Percentiles rank a stretch among this genome's conserved stretches.
Conservation (phyloP, 768 basidiomycete genomes). For the Lactifluus echinatus region DNA sequence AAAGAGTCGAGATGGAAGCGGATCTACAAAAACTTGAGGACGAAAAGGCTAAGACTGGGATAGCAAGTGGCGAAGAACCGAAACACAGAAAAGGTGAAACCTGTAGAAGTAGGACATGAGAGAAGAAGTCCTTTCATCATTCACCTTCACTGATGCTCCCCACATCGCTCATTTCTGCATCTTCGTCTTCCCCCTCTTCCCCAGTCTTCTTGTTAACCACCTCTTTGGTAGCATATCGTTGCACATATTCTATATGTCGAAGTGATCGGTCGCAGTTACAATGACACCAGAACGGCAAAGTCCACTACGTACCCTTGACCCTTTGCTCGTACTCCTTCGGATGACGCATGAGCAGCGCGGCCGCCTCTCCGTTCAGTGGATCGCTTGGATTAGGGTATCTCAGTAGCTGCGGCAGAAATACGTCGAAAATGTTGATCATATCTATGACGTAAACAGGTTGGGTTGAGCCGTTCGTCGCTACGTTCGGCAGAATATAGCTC, state of each 20-base stretch:
- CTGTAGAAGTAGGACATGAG: neutral
- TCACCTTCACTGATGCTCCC: constrained; percentile 70
- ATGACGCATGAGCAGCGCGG: constrained; percentile 93
- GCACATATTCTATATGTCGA: constrained; percentile 78
- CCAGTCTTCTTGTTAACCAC: constrained; percentile 69
- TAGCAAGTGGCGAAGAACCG: neutral
- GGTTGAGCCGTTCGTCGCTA: neutral
- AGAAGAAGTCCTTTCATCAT: constrained; percentile 14
- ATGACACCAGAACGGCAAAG: neutral
- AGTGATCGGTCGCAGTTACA: neutral
- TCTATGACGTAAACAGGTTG: constrained; percentile 39
- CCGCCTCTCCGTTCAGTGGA: constrained; percentile 96
- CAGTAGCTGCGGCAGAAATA: constrained; percentile 92
- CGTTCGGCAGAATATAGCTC: constrained; percentile 26
- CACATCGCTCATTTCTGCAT: constrained; percentile 83
- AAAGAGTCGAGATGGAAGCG: neutral
- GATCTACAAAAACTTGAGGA: neutral
- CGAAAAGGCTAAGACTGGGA: neutral
- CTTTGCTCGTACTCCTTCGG: constrained; percentile 92
- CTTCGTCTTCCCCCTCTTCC: constrained; percentile 58
- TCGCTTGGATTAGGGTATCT: constrained; percentile 99
- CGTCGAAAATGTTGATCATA: constrained; percentile 99
- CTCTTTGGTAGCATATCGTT: constrained; percentile 86
- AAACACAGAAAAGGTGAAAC: neutral
- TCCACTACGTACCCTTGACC: constrained; percentile 73